Percentiles rank a stretch among this genome's conserved stretches.
These are phyloP conservation scores for Neonectria faginata DNA, from an alignment of 2,329 filamentous ascomycete species.

Conservation along the genomic window DNA sequence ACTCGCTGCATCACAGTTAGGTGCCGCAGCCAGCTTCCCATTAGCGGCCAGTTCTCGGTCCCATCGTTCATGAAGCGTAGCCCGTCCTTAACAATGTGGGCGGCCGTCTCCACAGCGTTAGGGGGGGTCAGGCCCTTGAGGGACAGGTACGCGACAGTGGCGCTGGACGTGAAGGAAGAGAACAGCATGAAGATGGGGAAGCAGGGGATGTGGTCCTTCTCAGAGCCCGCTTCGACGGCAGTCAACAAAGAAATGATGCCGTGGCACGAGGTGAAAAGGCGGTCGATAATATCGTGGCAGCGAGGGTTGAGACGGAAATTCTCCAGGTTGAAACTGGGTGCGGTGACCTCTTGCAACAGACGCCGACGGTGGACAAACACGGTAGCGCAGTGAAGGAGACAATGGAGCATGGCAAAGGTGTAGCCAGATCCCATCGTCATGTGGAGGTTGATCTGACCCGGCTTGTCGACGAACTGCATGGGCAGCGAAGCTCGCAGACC, in stretches of 20 bases:
- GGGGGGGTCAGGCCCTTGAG: constrained; percentile 69
- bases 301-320: constrained; percentile 63
- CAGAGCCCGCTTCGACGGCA: constrained; percentile 66
- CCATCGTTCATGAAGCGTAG: constrained; percentile 70
- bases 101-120: constrained; percentile 68
- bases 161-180: constrained; percentile 70
- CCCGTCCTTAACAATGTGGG: constrained; percentile 68
- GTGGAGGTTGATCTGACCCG: constrained; percentile 70
- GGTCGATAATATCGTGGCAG: constrained; percentile 65
- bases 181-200: constrained; percentile 74
- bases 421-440: constrained; percentile 74
- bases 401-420: constrained; percentile 73
- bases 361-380: constrained; percentile 71
- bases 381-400: constrained; percentile 69
- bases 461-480: constrained; percentile 71
- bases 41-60: constrained; percentile 69
- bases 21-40: constrained; percentile 70
- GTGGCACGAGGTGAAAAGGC: constrained; percentile 69
- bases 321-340: constrained; percentile 64
- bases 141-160: constrained; percentile 71
- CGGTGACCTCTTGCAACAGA: constrained; percentile 68
- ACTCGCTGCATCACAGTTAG: constrained; percentile 72
- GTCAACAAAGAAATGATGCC: constrained; percentile 67
- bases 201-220: constrained; percentile 69
- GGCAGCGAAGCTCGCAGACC: constrained; percentile 65